Base-by-base conservation (phyloP, 352 stramenopile genomes). In the Globisporangium sylvaticum region DNA sequence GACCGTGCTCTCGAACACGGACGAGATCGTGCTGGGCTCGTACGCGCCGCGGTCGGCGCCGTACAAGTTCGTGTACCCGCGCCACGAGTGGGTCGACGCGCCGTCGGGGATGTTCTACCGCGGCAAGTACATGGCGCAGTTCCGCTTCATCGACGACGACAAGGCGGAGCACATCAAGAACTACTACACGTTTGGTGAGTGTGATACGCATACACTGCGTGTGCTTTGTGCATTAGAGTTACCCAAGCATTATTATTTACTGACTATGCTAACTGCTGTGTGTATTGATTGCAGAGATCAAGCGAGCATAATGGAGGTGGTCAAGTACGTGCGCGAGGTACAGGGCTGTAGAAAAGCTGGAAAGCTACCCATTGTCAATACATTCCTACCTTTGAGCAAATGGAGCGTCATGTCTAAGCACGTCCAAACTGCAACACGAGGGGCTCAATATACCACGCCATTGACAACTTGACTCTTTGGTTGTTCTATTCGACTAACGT, bases 101-200 rank as follows among this genome's bases (percentile, higher is more conserved):
- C 89, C 89, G 1, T 86, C 81, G 2, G 88, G 89, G 5, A 84
- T 97, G 65, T 92, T 97, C 66, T 96, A 94, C 66, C 83, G 89
- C 37, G 89, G 89, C 15, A 92, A 88, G 64, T 97, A 97, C 74
- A 88, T 90, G 75, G 84, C 82, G 37, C 83, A 87, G 62, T 90
- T 92, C 66, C 69, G 77, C 15, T 90, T 92, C 66, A 65, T 81
- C 24, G 84, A 92, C 60, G 84, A 92, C 63, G 84, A 92, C 68
- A 74, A 80, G 8, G 52, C 68, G 22, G 81, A 91, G 66, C 83
- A 91, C 56, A 77, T 91, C 62, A 89, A 91, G 66, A 75, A 82
- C 42, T 82, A 88, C 54, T 92, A 92, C 71, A 91, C 76, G 15
- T 91, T 92, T 54, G 84, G 84, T 92, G 76, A 31, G 84, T 83